phyloP scores from a whole-genome alignment of 2,329 filamentous ascomycete genomes.

The Phialophora chinensis region DNA sequence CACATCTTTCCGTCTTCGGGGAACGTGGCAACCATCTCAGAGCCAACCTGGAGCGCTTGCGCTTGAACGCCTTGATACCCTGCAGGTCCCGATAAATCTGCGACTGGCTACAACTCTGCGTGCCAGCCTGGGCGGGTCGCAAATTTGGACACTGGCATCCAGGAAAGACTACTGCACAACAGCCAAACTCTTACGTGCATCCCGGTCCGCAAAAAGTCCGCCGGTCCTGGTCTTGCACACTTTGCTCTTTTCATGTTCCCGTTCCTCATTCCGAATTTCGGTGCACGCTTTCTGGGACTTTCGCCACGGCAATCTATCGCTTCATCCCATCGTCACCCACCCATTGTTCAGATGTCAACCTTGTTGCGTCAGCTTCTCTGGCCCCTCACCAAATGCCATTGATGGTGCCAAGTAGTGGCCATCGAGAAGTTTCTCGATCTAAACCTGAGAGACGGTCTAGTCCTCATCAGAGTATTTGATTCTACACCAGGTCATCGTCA shows the following conservation, averaged over 20 bases:
- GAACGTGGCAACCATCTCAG: neutral
- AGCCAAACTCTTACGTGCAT: constrained; percentile 16
- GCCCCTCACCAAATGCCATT: constrained; percentile 16
- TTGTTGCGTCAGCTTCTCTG: constrained; percentile 20
- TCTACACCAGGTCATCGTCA: constrained; percentile 1
- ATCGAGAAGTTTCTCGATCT: constrained; percentile 14
- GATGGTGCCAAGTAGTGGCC: constrained; percentile 20
- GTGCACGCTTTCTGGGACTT: constrained; percentile 20
- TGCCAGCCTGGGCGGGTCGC: constrained; percentile 23
- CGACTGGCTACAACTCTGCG: constrained; percentile 22
- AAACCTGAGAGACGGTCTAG: neutral
- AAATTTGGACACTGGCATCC: constrained; percentile 16
- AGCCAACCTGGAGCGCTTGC: neutral
- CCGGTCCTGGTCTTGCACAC: constrained; percentile 8
- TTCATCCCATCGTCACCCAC: constrained; percentile 1
- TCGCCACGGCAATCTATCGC: constrained; percentile 10
- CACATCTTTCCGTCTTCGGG: neutral
- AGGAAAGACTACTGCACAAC: constrained; percentile 23
- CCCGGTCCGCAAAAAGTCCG: constrained; percentile 16
- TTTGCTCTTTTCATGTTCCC: constrained; percentile 11
- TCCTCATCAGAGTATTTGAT: neutral
- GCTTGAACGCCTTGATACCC: constrained; percentile 12
- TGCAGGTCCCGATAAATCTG: constrained; percentile 21
- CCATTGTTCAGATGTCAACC: constrained; percentile 9
- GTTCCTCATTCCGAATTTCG: constrained; percentile 29